Evolutionary conservation across 495 filamentous ascomycete genomes (phyloP), one percentile per base, ranked within the genome.

Genomic region (Lophiotrema nucula): DNA sequence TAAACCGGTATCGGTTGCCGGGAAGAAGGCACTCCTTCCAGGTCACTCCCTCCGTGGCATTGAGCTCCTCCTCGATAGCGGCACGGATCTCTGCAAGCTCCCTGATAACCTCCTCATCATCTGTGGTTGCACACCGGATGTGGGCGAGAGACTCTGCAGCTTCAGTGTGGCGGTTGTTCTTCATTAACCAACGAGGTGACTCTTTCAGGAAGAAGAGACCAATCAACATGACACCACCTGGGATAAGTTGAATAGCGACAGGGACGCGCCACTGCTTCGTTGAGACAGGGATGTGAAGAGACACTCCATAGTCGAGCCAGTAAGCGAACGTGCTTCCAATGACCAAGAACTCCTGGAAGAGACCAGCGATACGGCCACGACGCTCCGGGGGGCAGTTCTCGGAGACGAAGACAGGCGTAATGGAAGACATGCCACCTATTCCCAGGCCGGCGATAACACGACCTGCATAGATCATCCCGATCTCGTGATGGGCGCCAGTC

Each of bases 341-440:
- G 67, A 88, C 85, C 79, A 84, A 86, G n/a, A 84, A 82, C 24
- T 87, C 70, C 70, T 89, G 84, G 64, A 86, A 90, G n/a, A 90
- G 73, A 61, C 85, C 84, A 57, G 86, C 63, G 0, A 76, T 60
- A 31, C 71, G 64, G 8, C 75, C 75, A 21, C 75, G 72, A 38
- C 75, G 70, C 24, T 59, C 48, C 0, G 70, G 67, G 33, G 74
- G 74, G 4, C 70, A 67, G 46, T 60, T 70, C 54, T 77, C 75
- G 6, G 73, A 62, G 35, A 76, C 71, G 46, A 72, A 77, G 18
- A 74, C 66, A 4, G 74, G 74, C 26, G 71, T 62, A 22, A 76
- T 59, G 24, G 66, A 46, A 18, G 71, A 69, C 38, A 67, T 62
- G 35, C 53, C 61, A 15, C 74, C 74, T 35, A 76, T 69, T 8